Conservation (phyloP, 2,329 filamentous ascomycete species). For the Colletotrichum musicola region DNA sequence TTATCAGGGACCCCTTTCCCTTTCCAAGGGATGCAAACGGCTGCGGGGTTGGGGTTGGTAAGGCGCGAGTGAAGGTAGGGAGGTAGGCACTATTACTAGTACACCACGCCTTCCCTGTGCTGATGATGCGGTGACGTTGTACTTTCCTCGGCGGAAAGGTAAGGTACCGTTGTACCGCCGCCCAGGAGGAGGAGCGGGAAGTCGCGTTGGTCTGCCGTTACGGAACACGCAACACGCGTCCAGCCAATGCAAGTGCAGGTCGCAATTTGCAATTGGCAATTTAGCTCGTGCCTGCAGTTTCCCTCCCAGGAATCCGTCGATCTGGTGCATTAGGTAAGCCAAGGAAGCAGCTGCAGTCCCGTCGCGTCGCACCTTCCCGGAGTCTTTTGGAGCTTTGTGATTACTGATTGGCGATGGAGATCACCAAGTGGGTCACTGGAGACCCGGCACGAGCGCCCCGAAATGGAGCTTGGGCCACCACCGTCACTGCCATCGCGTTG, state of each 20-base stretch:
- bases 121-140: slow-evolving; percentile 6
- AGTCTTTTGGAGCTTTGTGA: neutral
- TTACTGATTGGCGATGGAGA: neutral
- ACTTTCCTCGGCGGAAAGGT: neutral
- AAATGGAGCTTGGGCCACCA: neutral
- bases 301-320: neutral
- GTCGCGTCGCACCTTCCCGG: no score
- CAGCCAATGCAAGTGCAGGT: slow-evolving; percentile 1
- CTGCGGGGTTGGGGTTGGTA: neutral
- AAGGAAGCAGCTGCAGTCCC: neutral
- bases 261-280: neutral
- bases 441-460: neutral
- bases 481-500: no score
- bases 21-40: slow-evolving; percentile 14
- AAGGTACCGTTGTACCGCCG: no score
- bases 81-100: neutral
- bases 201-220: neutral
- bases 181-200: slow-evolving; percentile 5
- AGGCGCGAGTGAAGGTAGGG: neutral
- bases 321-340: neutral
- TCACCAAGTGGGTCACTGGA: no score
- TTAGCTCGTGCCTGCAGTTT: slow-evolving; percentile 21
- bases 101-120: neutral
- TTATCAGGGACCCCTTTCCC: neutral
- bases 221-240: slow-evolving; percentile 7